Base-by-base conservation (phyloP, 371 early-diverging fungal genomes). In the Rhizopus sp. region DNA sequence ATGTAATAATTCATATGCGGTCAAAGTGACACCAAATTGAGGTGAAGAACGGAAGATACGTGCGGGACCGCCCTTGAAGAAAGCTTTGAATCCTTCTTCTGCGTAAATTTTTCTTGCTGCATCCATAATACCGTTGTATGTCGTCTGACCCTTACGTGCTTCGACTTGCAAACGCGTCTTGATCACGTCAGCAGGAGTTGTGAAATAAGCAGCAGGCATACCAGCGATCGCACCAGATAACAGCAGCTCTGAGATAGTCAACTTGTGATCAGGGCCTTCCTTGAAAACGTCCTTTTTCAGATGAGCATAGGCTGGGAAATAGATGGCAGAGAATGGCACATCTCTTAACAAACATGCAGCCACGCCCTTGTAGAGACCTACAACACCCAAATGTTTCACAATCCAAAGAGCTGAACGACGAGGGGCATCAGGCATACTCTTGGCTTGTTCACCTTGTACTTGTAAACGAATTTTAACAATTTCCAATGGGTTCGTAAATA, bases 381-480 rank as follows among this genome's bases (percentile, higher is more conserved):
- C 70, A 34, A 98, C 77, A 57, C 98, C 98, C 39, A 98, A 83
- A 67, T 89, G 80, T 40, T 91, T 88, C n/a, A 97, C 91, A 49
- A 98, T 96, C 62, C 86, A 83, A 33, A 95, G 70, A 50, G 98
- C 98, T 2, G 90, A 86, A 42, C 87, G 85, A 31, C 85, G 87
- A 10, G 83, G 78, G 32, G 74, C 79, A 51, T 80, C 85, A 34
- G 73, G 62, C 34, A 63, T 32, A 12, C 61, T 49, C 68, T 88
- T 89, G 58, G 87, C 80, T 48, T 83, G 75, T 66, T 90, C 86
- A 58, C 95, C 93, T 64, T 93, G 92, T 5, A 92, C 80, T 76
- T 97, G 97, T 64, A 98, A 83, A 47, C 95, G 92, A 71, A 98
- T 98, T 78, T 98, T 98, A 71, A 97, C 98, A 65, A 98, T 98